Evolutionary conservation across 2,329 filamentous ascomycete genomes (phyloP).

Genomic region (Penicillium paneum): DNA sequence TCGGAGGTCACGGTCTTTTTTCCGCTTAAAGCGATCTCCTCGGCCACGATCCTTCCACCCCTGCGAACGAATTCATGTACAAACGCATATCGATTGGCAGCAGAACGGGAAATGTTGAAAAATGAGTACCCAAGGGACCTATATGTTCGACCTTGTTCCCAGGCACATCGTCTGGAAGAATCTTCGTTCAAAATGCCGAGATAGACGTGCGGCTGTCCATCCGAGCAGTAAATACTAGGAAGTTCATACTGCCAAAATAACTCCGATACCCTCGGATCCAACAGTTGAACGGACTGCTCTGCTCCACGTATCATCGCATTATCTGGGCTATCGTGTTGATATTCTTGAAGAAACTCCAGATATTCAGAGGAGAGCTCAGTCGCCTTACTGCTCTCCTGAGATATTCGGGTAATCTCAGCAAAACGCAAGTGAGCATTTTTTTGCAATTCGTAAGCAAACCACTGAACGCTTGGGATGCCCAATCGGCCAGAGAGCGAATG

Average conservation of each 20-base stretch:
- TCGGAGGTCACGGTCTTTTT: constrained; percentile 18
- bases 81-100: constrained; percentile 15
- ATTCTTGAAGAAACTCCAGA: constrained; percentile 37
- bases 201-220: constrained; percentile 52
- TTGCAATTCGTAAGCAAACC: constrained; percentile 43
- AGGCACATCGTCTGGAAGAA: constrained; percentile 54
- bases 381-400: constrained; percentile 22
- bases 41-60: constrained; percentile 34
- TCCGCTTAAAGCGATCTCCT: constrained; percentile 25
- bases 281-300: constrained; percentile 12
- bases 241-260: constrained; percentile 46
- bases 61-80: constrained; percentile 38
- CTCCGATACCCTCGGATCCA: constrained; percentile 54
- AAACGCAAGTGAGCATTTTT: constrained; percentile 29
- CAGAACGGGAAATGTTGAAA: constrained; percentile 40
- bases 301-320: not conserved
- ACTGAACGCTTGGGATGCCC: constrained; percentile 33
- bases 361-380: constrained; percentile 24
- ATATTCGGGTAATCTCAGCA: constrained; percentile 31
- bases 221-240: constrained; percentile 16
- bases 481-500: constrained; percentile 32
- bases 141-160: constrained; percentile 52
- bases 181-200: constrained; percentile 63
- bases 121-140: constrained; percentile 57
- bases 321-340: constrained; percentile 17